A percentile compares a stretch with the other conserved stretches of the same genome.
These are phyloP conservation scores for Inga laurina DNA, from an alignment of 306 rosid species.

Conservation along the genomic window DNA sequence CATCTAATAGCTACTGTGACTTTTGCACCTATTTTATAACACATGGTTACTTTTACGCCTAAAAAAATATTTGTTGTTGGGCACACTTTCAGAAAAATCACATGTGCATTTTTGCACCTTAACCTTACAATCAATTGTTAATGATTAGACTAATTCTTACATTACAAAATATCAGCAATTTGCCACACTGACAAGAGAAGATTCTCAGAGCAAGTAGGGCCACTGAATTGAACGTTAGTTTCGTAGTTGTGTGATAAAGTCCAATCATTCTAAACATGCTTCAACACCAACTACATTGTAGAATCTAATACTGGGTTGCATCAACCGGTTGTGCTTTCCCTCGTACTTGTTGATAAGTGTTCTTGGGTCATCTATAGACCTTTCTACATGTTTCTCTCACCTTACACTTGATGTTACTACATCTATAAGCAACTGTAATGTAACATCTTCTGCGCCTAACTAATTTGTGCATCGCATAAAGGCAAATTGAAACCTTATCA, in stretches of 20 bases:
- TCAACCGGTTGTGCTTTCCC: slow-evolving; percentile 65
- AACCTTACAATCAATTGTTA: neutral
- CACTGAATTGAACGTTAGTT: neutral
- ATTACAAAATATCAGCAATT: no score
- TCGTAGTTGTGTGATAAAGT: neutral
- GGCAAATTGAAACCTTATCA: neutral
- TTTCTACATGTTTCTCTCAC: slow-evolving; percentile 63
- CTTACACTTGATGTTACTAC: slow-evolving; percentile 59
- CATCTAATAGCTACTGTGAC: no score
- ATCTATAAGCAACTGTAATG: slow-evolving; percentile 36
- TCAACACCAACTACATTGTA: neutral
- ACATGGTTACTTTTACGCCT: no score
- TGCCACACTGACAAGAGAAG: neutral
- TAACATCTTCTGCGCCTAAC: neutral
- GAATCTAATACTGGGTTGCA: slow-evolving; percentile 24
- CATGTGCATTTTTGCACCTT: no score
- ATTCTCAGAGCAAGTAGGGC: no score
- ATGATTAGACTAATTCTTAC: neutral
- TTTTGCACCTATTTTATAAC: no score
- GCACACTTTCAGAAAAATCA: no score
- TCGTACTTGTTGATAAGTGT: slow-evolving; percentile 61
- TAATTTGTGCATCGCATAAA: neutral
- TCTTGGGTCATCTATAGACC: slow-evolving; percentile 57
- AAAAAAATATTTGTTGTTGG: no score
- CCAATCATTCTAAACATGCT: neutral